Conservation (phyloP, 169 alveolate genomes). For the Eimeria acervulina region DNA sequence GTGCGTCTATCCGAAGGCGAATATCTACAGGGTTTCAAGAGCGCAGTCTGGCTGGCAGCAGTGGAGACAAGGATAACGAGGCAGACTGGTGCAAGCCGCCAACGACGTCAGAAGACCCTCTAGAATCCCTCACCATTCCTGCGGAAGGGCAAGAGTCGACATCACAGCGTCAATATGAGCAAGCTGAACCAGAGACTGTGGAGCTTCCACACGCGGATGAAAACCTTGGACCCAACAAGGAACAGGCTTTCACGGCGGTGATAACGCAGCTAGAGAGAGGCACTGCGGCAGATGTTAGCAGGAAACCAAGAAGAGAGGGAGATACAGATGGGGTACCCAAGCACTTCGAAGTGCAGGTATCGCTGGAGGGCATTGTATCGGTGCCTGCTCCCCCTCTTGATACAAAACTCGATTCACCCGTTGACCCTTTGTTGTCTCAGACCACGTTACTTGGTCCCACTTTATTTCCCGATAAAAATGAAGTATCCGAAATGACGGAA, state of each 20-base stretch:
- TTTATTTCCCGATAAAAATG: not conserved
- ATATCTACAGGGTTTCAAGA: not conserved
- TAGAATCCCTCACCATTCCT: not conserved
- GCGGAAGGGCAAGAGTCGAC: not conserved
- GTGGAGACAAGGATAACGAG: not conserved
- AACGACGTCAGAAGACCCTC: not conserved
- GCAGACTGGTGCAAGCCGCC: not conserved
- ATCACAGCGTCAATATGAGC: not conserved
- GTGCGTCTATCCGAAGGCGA: not conserved
- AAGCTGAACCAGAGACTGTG: not conserved
- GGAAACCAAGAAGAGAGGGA: not conserved
- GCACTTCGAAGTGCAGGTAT: not conserved
- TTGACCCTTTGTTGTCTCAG: not conserved
- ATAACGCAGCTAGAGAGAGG: not conserved
- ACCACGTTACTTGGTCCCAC: not conserved
- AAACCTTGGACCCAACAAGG: not conserved
- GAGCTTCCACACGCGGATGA: not conserved
- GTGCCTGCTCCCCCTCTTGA: not conserved
- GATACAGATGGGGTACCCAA: not conserved
- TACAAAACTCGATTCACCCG: not conserved
- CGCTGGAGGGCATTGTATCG: not conserved
- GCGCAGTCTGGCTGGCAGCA: slow-evolving; percentile 4
- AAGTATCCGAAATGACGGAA: not conserved
- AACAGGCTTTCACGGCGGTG: not conserved
- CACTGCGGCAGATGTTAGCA: not conserved